Percentiles rank a stretch among this genome's conserved stretches.
Evolutionary conservation across 78 protist genomes (phyloP).

Genomic region (Acrasis kona): DNA sequence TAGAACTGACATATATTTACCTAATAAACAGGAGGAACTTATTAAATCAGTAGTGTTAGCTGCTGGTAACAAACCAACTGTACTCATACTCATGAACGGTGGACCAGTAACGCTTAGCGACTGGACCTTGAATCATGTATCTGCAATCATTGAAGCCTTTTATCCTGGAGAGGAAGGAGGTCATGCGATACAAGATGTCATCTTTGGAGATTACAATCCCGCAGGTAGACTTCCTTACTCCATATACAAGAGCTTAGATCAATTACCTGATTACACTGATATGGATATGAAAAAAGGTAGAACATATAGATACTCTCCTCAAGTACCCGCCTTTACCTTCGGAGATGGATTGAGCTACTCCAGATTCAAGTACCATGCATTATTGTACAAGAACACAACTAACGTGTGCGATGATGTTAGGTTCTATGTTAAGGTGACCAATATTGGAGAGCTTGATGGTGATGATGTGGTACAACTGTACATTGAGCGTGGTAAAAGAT

Average conservation of each 20-base stretch:
- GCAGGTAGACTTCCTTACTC: constrained; percentile 35
- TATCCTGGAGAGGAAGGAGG: constrained; percentile 38
- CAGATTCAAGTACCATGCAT: too few relatives aligned
- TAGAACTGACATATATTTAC: constrained; percentile 7
- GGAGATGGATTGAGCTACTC: constrained; percentile 15
- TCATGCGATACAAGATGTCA: constrained; percentile 21
- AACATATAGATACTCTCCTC: constrained; percentile 34
- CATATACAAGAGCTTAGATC: too few relatives aligned
- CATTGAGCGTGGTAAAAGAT: too few relatives aligned
- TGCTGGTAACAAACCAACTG: neutral
- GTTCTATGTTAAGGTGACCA: too few relatives aligned
- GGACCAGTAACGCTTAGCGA: constrained; percentile 20
- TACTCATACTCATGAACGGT: constrained; percentile 26
- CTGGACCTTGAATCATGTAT: too few relatives aligned
- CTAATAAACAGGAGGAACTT: neutral
- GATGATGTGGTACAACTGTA: too few relatives aligned
- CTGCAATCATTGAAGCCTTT: constrained; percentile 32
- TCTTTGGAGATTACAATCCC: constrained; percentile 38
- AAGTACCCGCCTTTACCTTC: neutral
- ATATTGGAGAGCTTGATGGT: too few relatives aligned
- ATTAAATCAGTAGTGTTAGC: neutral
- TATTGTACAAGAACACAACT: too few relatives aligned
- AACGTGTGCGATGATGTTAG: too few relatives aligned
- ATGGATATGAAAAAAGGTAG: constrained; percentile 28
- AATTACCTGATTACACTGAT: too few relatives aligned